Base-by-base conservation (phyloP, 1,284 basidiomycete species). In the Athelia psychrophila region DNA sequence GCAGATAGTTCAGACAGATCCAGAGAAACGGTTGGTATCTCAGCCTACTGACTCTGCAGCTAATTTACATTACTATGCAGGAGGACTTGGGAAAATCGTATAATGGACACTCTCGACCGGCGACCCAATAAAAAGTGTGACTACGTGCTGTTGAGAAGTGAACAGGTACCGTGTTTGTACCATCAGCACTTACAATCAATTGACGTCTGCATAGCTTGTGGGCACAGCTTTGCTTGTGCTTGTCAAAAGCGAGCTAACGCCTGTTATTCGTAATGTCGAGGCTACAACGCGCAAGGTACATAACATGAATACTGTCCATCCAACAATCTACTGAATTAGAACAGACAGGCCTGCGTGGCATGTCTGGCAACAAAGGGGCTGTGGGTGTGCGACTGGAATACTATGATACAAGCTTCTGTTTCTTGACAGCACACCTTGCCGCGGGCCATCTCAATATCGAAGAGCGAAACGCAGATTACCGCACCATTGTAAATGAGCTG, bases 341-440 rank as follows among this genome's bases (percentile, higher is more conserved):
- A 47, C 62, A 95, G 92, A 99, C 97, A 3, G 97, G 97, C 19
- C 76, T 99, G 35, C 85, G 93, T 51, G 97, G 97, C 15, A 94
- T 99, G 83, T 94, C 93, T 4, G 97, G 97, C 20, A 99, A 99
- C 73, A 99, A 96, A 72, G 93, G 93, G 20, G 95, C 93, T 10
- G 92, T 97, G 6, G 95, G 89, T 2, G 91, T 99, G 58, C 86
- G 97, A 19, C 76, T 99, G 54, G 89, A 98, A 40, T 90, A 93
- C 59, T 81, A 89, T 61, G 94, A 97, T 64, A 91, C 95, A 5
- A 89, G 83, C 46, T 88, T 99, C 61, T 99, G 97, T 71, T 95
- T 99, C 71, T 74, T 99, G 60, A 98, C 96, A 0, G 92, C 93
- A 1, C 97, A 99, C 70, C 80, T 99, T 45, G 95, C 97, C 15